A percentile compares a stretch with the other conserved stretches of the same genome.
Evolutionary conservation across 2,329 filamentous ascomycete genomes (phyloP).

Genomic region (Talaromyces sp.): DNA sequence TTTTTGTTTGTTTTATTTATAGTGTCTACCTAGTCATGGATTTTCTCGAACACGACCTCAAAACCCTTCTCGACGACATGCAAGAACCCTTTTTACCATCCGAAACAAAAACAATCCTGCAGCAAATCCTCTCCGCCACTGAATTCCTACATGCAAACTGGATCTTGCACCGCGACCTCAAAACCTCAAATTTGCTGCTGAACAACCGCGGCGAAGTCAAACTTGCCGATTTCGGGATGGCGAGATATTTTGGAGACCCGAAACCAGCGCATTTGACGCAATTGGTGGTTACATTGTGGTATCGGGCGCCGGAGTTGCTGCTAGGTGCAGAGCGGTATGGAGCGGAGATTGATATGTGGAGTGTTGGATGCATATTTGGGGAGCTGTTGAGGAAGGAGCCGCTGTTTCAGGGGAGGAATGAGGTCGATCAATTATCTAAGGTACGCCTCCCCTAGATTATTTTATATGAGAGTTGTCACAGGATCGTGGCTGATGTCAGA

Average conservation of each 20-base stretch:
- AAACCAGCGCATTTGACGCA: slow-evolving; percentile 73
- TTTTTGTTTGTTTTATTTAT: slow-evolving; percentile 21
- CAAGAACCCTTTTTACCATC: slow-evolving; percentile 87
- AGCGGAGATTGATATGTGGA: slow-evolving; percentile 86
- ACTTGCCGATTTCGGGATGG: slow-evolving; percentile 98
- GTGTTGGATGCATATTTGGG: slow-evolving; percentile 89
- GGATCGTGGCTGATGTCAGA: not conserved
- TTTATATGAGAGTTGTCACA: too few relatives aligned
- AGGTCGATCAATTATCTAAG: slow-evolving; percentile 82
- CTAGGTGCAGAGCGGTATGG: slow-evolving; percentile 76
- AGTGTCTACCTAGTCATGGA: slow-evolving; percentile 94
- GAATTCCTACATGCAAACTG: slow-evolving; percentile 82
- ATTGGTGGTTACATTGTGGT: slow-evolving; percentile 96
- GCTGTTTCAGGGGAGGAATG: slow-evolving; percentile 81
- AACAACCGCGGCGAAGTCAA: slow-evolving; percentile 94
- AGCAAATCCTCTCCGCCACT: slow-evolving; percentile 76
- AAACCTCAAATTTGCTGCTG: slow-evolving; percentile 89
- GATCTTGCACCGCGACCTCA: slow-evolving; percentile 91
- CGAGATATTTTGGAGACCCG: slow-evolving; percentile 79
- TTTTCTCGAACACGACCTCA: slow-evolving; percentile 95
- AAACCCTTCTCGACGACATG: slow-evolving; percentile 90
- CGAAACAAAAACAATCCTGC: slow-evolving; percentile 85
- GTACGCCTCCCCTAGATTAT: slow-evolving; percentile 29
- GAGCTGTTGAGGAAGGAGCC: slow-evolving; percentile 83
- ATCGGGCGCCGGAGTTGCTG: slow-evolving; percentile 85